These are phyloP conservation scores for Podospora anserina DNA, from an alignment of 495 filamentous ascomycete species.

Conservation along the genomic window DNA sequence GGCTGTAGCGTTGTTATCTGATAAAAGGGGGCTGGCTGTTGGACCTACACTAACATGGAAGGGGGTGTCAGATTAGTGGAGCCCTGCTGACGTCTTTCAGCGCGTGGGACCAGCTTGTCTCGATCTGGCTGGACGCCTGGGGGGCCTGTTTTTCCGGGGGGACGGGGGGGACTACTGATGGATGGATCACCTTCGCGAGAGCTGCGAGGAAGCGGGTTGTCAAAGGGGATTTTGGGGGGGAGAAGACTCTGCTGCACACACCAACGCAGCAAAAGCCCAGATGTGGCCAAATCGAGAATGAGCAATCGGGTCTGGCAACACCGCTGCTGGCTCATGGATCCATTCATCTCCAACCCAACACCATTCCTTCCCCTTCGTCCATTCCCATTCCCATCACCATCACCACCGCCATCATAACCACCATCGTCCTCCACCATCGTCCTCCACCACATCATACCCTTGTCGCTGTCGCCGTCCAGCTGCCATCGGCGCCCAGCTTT, in stretches of 20 bases:
- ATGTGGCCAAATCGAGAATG: constrained; percentile 37
- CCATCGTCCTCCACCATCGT: constrained; percentile 6
- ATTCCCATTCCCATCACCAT: constrained; percentile 15
- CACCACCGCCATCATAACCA: constrained; percentile 26
- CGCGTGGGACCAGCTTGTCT: constrained; percentile 30
- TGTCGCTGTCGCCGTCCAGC: constrained; percentile 26
- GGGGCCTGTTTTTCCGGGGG: constrained; percentile 16
- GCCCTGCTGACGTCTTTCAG: constrained; percentile 29
- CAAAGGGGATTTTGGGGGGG: constrained; percentile 35
- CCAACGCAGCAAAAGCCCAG: constrained; percentile 31
- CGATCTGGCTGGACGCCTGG: constrained; percentile 18
- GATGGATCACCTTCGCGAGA: constrained; percentile 41
- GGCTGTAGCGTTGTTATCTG: constrained; percentile 5
- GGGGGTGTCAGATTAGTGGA: constrained; percentile 25
- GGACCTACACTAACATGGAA: not conserved
- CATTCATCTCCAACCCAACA: constrained; percentile 17
- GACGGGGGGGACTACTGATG: constrained; percentile 31
- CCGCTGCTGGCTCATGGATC: constrained; percentile 22
- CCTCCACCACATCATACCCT: constrained; percentile 24
- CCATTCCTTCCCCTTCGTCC: constrained; percentile 17
- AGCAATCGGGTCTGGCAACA: constrained; percentile 26
- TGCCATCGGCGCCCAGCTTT: not conserved
- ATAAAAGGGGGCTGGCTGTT: not conserved
- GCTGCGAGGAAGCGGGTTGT: constrained; percentile 35
- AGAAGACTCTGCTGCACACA: constrained; percentile 33